Percentiles rank a stretch among this genome's conserved stretches.
phyloP scores from a whole-genome alignment of 805 yeast genomes.

The Torulaspora quercuum region DNA sequence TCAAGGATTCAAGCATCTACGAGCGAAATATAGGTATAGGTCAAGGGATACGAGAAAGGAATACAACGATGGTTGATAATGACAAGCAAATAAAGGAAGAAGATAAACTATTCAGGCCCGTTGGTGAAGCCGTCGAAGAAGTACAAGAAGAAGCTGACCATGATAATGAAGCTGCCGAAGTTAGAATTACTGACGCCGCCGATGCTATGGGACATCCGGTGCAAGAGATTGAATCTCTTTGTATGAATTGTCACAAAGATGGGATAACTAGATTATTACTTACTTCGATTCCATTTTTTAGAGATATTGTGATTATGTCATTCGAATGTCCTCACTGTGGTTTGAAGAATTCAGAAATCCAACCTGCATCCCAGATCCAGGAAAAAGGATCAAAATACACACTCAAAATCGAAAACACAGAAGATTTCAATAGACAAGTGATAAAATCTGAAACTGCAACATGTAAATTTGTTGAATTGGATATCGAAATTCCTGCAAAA shows the following conservation, averaged over 20 bases:
- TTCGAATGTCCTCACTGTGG: slow-evolving; percentile 96
- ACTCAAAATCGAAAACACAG: slow-evolving; percentile 60
- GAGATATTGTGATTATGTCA: slow-evolving; percentile 90
- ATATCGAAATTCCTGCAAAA: slow-evolving; percentile 92
- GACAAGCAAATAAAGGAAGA: slow-evolving; percentile 20
- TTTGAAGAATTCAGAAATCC: slow-evolving; percentile 85
- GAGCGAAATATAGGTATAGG: too few species aligned
- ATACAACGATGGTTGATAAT: slow-evolving; percentile 1
- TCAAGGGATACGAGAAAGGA: background rate
- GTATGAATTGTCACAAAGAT: slow-evolving; percentile 89
- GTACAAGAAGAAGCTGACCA: slow-evolving; percentile 31
- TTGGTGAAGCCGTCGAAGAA: slow-evolving; percentile 56
- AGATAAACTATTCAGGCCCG: slow-evolving; percentile 51
- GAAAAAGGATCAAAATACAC: slow-evolving; percentile 78
- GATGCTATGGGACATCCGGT: slow-evolving; percentile 92
- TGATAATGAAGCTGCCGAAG: slow-evolving; percentile 35
- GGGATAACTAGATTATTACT: slow-evolving; percentile 82
- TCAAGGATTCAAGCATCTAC: too few species aligned
- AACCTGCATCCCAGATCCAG: slow-evolving; percentile 91
- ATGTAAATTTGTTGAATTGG: slow-evolving; percentile 77
- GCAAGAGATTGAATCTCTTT: slow-evolving; percentile 89
- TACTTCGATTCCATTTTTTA: slow-evolving; percentile 86
- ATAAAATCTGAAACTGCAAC: slow-evolving; percentile 85
- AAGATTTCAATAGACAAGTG: slow-evolving; percentile 85
- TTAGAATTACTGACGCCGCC: slow-evolving; percentile 66